Evolutionary conservation across 805 yeast species (phyloP).

Genomic region (Barnettozyma vustinii): DNA sequence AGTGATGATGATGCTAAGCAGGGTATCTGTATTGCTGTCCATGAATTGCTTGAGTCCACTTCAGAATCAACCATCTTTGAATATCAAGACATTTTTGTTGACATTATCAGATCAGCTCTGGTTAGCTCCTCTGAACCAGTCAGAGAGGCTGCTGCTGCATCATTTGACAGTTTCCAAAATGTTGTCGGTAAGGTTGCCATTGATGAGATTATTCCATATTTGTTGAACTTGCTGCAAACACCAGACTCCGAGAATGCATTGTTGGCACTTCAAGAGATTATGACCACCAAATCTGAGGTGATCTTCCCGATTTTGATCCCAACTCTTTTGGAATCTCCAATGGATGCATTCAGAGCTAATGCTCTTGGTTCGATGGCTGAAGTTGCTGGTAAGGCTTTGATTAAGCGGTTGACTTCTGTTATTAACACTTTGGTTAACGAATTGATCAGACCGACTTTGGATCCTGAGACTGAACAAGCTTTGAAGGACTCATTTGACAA

Average conservation of each 20-base stretch:
- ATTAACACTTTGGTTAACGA: slow-evolving; percentile 70
- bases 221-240: slow-evolving; percentile 62
- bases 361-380: slow-evolving; percentile 84
- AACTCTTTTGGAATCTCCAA: slow-evolving; percentile 73
- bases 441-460: slow-evolving; percentile 35
- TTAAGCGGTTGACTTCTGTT: slow-evolving; percentile 65
- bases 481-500: slow-evolving; percentile 55
- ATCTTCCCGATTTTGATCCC: slow-evolving; percentile 94
- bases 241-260: slow-evolving; percentile 70
- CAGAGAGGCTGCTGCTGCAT: slow-evolving; percentile 85
- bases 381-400: slow-evolving; percentile 82
- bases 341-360: slow-evolving; percentile 77
- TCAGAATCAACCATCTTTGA: slow-evolving; percentile 52
- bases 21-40: slow-evolving; percentile 93
- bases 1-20: slow-evolving; percentile 81
- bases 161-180: slow-evolving; percentile 83
- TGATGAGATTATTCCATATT: slow-evolving; percentile 82
- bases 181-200: slow-evolving; percentile 79
- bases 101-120: slow-evolving; percentile 72
- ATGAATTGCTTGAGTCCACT: slow-evolving; percentile 78
- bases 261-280: slow-evolving; percentile 83
- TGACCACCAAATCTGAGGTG: slow-evolving; percentile 84
- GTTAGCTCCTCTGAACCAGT: slow-evolving; percentile 69
- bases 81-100: slow-evolving; percentile 65
- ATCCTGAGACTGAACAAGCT: slow-evolving; percentile 33